Conservation (phyloP, 2,329 filamentous ascomycete species). For the Aureobasidium sp. region DNA sequence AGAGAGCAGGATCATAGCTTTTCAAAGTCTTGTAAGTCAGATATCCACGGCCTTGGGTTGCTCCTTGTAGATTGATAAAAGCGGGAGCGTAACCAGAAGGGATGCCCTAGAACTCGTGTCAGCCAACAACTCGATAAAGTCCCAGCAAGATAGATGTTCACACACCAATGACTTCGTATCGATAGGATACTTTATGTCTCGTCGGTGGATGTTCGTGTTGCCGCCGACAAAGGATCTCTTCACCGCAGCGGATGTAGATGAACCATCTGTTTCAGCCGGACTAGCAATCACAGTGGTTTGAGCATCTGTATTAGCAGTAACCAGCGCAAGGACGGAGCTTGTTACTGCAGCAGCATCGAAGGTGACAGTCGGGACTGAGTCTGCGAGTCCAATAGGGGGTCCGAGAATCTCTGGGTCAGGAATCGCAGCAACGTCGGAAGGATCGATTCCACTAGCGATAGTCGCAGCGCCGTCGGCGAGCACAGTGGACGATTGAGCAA, state of each 20-base stretch:
- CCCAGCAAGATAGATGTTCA: not conserved
- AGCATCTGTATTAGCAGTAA: not conserved
- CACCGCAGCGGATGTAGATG: not conserved
- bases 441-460: not conserved
- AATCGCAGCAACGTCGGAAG: conserved; percentile 1
- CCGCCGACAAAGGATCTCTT: conserved; percentile 6
- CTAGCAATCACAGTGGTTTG: not conserved
- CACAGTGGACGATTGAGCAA: not conserved
- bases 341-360: not conserved
- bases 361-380: not conserved
- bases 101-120: not conserved
- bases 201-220: not conserved
- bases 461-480: not conserved
- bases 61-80: not conserved
- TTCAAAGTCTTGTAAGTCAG: conserved; percentile 8
- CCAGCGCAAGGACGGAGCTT: not conserved
- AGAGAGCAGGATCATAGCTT: conserved; percentile 17
- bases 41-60: not conserved
- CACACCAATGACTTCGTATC: not conserved
- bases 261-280: not conserved
- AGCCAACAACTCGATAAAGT: not conserved
- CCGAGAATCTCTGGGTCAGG: not conserved
- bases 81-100: conserved; percentile 9
- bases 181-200: conserved; percentile 5
- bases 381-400: not conserved